Conservation (phyloP, 176 grass and related monocot species). For the Avena atlantica region DNA sequence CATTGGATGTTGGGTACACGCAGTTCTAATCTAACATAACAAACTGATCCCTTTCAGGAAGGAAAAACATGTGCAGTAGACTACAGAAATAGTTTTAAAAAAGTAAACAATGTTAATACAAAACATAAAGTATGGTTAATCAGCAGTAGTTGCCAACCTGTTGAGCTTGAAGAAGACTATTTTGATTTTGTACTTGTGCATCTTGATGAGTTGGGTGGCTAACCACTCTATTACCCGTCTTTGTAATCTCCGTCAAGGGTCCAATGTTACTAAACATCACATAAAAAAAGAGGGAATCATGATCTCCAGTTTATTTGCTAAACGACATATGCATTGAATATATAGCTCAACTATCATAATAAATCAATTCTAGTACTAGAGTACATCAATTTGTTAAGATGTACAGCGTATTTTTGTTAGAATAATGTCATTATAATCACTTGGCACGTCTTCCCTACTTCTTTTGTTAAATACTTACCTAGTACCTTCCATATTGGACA, state of each 20-base stretch:
- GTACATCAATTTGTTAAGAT: not conserved
- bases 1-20: not conserved
- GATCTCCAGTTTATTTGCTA: constrained; percentile 12
- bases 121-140: constrained; percentile 30
- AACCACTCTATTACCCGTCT: constrained; percentile 66
- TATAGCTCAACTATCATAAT: constrained; percentile 28
- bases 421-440: not conserved
- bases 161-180: constrained; percentile 68
- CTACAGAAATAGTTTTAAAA: constrained; percentile 22
- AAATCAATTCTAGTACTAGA: constrained; percentile 22
- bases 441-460: not conserved
- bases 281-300: constrained; percentile 50
- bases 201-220: constrained; percentile 75
- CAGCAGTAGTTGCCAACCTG: constrained; percentile 57
- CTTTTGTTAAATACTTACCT: not conserved
- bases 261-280: constrained; percentile 71
- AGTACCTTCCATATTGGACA: not conserved
- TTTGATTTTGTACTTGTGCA: constrained; percentile 75
- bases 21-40: constrained; percentile 20
- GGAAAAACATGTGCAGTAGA: not conserved
- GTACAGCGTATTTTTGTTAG: not conserved
- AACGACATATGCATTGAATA: constrained; percentile 10
- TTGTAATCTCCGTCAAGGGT: constrained; percentile 70
- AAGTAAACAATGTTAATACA: constrained; percentile 21
- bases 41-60: constrained; percentile 27